Conservation (phyloP, 352 stramenopile species). For the Phytophthora lateralis region DNA sequence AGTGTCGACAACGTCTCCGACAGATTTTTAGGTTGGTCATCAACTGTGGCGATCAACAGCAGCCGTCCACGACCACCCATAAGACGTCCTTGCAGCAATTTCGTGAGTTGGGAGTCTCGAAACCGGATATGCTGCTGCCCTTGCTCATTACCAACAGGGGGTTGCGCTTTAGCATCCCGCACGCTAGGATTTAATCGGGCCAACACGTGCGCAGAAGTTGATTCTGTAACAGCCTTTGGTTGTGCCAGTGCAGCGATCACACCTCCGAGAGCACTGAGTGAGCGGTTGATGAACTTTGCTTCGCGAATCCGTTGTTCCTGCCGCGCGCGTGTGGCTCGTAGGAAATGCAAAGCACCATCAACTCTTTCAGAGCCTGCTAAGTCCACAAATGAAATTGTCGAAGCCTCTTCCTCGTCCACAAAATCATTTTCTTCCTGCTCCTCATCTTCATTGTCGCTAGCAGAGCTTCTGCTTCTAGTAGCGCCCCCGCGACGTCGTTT, state of each 20-base stretch:
- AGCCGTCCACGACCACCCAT: constrained; percentile 48
- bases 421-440: not conserved
- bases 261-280: constrained; percentile 65
- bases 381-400: constrained; percentile 73
- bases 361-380: constrained; percentile 72
- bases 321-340: constrained; percentile 49
- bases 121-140: constrained; percentile 57
- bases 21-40: constrained; percentile 57
- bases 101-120: constrained; percentile 78
- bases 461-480: constrained; percentile 10
- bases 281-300: constrained; percentile 83
- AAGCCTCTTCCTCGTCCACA: constrained; percentile 19
- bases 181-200: constrained; percentile 8
- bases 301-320: constrained; percentile 74
- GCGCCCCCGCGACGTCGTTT: constrained; percentile 15
- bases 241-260: constrained; percentile 67
- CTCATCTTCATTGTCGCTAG: constrained; percentile 27
- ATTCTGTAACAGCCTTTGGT: constrained; percentile 12
- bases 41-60: constrained; percentile 69
- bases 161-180: constrained; percentile 6
- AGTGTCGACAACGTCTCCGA: constrained; percentile 74
- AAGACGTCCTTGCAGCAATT: constrained; percentile 62
- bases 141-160: constrained; percentile 11
- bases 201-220: constrained; percentile 7
- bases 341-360: constrained; percentile 56